Percentiles rank a stretch among this genome's conserved stretches.
These are phyloP conservation scores for Lunularia cruciata DNA, from an alignment of 225 moss, liverwort and hornwort species.

Conservation along the genomic window DNA sequence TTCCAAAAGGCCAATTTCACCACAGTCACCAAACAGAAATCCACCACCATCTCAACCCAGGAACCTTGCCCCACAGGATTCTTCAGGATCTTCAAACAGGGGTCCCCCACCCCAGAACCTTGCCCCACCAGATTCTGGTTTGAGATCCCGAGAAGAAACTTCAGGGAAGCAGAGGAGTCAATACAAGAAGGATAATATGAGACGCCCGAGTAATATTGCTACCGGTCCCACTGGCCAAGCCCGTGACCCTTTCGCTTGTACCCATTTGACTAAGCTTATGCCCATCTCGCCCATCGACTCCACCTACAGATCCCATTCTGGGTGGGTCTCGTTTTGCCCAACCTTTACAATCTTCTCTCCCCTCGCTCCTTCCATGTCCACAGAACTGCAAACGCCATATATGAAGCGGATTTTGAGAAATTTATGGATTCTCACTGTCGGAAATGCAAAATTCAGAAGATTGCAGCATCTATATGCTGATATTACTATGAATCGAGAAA, in stretches of 20 bases:
- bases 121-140: not conserved
- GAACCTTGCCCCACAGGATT: too few relatives aligned
- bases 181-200: not conserved
- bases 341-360: too few relatives aligned
- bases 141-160: conserved; percentile 3
- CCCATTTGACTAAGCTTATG: conserved; percentile 67
- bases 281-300: conserved; percentile 62
- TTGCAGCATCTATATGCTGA: too few relatives aligned
- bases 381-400: too few relatives aligned
- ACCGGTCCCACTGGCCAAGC: not conserved
- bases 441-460: too few relatives aligned
- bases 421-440: too few relatives aligned
- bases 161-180: not conserved
- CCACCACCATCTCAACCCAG: not conserved
- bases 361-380: too few relatives aligned
- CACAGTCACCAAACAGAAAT: too few relatives aligned
- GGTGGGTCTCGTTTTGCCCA: conserved; percentile 51
- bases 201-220: conserved; percentile 24
- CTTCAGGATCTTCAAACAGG: not conserved
- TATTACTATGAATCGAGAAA: too few relatives aligned
- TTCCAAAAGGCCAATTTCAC: too few relatives aligned
- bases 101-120: not conserved
- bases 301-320: conserved; percentile 64
- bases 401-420: too few relatives aligned
- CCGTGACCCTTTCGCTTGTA: conserved; percentile 70